Conservation (phyloP, 2,329 filamentous ascomycete species). For the Beauveria scarabaeidicola region DNA sequence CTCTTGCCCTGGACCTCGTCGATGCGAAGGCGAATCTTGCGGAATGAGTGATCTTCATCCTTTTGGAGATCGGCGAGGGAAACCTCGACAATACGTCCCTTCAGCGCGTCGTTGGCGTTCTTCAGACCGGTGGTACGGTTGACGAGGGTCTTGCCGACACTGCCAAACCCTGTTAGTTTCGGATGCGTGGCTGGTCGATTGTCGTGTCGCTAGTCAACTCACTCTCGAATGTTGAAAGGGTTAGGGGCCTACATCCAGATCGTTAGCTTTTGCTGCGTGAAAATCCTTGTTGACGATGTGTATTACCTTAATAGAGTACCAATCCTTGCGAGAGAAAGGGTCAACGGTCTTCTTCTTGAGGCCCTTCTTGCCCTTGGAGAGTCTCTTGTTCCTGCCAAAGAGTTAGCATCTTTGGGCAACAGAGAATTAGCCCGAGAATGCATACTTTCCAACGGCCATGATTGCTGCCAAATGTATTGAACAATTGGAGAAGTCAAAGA, state of each 20-base stretch:
- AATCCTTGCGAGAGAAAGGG: conserved; percentile 98
- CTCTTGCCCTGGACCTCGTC: conserved; percentile 99
- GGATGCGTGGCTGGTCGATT: not conserved
- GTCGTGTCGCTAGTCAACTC: conserved; percentile 38
- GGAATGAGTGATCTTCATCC: conserved; percentile 99
- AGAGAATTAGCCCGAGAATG: conserved; percentile 12
- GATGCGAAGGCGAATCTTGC: conserved; percentile 97
- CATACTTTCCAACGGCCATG: conserved; percentile 55
- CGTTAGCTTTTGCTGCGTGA: conserved; percentile 12
- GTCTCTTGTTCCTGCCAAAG: conserved; percentile 84
- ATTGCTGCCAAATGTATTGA: conserved; percentile 42
- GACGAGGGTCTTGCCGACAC: conserved; percentile 98
- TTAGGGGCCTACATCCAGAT: conserved; percentile 63
- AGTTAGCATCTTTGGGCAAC: conserved; percentile 17
- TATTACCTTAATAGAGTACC: conserved; percentile 90
- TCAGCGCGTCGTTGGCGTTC: conserved; percentile 98
- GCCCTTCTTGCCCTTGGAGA: conserved; percentile 99
- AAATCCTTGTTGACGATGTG: not conserved
- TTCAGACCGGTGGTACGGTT: conserved; percentile 99
- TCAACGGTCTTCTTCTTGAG: conserved; percentile 99
- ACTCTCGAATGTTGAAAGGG: conserved; percentile 95
- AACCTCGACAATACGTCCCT: conserved; percentile 98
- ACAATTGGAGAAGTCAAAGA: conserved; percentile 34
- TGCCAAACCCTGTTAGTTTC: conserved; percentile 34
- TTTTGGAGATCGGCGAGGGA: conserved; percentile 98